Conservation (phyloP, 192 early-diverging fungal genomes). For the Chytriomyces confervae region DNA sequence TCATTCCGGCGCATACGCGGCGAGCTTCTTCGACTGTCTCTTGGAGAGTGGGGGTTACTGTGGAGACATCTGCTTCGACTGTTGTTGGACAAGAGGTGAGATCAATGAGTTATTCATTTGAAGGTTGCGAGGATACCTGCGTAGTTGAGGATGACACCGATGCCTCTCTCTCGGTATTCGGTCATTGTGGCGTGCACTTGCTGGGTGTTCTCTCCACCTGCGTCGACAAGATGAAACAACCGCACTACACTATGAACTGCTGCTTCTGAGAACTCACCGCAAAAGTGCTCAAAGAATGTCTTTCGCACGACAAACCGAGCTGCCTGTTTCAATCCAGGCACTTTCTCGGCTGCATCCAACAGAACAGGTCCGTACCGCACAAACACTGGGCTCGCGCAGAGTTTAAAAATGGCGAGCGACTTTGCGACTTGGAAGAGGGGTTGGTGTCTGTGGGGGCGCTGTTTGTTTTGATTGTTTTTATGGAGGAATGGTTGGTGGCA, state of each 20-base stretch:
- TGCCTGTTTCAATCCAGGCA: constrained; percentile 25
- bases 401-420: constrained; percentile 71
- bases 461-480: no score
- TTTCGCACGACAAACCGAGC: constrained; percentile 60
- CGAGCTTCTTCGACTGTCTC: background rate
- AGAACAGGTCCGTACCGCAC: constrained; percentile 64
- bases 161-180: constrained; percentile 57
- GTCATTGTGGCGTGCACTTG: constrained; percentile 87
- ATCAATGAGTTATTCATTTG: background rate
- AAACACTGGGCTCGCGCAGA: constrained; percentile 70
- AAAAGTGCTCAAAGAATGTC: constrained; percentile 93
- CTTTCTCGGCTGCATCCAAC: constrained; percentile 59
- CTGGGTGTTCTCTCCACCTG: constrained; percentile 82
- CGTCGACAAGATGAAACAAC: no score
- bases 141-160: constrained; percentile 88
- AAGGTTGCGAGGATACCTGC: constrained; percentile 39
- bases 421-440: constrained; percentile 62
- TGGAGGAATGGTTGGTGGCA: no score
- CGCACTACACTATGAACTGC: no score
- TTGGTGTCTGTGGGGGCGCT: constrained; percentile 57
- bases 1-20: constrained; percentile 46
- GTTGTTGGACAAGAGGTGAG: background rate
- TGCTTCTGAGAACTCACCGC: constrained; percentile 58
- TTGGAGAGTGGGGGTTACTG: background rate
- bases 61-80: constrained; percentile 25